Conservation (phyloP, 768 basidiomycete genomes). For the Mycena kentingensis region DNA sequence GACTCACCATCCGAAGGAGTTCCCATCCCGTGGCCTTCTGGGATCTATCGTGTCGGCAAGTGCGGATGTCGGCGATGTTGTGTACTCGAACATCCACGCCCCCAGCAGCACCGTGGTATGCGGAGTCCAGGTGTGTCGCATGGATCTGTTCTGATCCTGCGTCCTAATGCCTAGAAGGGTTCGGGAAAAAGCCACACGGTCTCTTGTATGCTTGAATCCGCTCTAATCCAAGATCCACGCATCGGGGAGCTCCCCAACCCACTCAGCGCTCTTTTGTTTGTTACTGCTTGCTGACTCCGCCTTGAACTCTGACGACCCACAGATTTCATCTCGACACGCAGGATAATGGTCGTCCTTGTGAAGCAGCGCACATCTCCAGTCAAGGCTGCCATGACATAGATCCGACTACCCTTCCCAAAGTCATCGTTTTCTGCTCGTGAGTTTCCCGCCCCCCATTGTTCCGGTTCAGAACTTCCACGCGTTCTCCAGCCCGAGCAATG, state of each 20-base stretch:
- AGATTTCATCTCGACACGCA: constrained; percentile 20
- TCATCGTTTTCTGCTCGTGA: constrained; percentile 21
- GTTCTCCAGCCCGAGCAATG: constrained; percentile 14
- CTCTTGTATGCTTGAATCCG: constrained; percentile 51
- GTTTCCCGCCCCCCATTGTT: constrained; percentile 4
- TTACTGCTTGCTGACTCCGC: not conserved
- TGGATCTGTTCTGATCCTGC: not conserved
- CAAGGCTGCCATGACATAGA: not conserved
- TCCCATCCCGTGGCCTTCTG: constrained; percentile 19
- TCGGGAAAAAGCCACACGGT: constrained; percentile 58
- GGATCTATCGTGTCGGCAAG: no score
- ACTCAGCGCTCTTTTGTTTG: constrained; percentile 44
- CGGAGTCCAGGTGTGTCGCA: constrained; percentile 44
- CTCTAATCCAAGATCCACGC: constrained; percentile 41
- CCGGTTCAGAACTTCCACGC: not conserved
- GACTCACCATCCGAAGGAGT: constrained; percentile 9
- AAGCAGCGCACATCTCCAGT: constrained; percentile 17
- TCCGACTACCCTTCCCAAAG: constrained; percentile 2
- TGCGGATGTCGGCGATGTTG: constrained; percentile 37
- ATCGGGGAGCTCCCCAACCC: constrained; percentile 46
- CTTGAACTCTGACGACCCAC: not conserved
- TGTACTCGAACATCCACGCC: constrained; percentile 55
- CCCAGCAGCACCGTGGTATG: constrained; percentile 56
- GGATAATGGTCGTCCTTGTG: constrained; percentile 15
- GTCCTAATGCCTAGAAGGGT: constrained; percentile 27